phyloP scores from a whole-genome alignment of 129 eudicot genomes.

The Erigeron canadensis region DNA sequence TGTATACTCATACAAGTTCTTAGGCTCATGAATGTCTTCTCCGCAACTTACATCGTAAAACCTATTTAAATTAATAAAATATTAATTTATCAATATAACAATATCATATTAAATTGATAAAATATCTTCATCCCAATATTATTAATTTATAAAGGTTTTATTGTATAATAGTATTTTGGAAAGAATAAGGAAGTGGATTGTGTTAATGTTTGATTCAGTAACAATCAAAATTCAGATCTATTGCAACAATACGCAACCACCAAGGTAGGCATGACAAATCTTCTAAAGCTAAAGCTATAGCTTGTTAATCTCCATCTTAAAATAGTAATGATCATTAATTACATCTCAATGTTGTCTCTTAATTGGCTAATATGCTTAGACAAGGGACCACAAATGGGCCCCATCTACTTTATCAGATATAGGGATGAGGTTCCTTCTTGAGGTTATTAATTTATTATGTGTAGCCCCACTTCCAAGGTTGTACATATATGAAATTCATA shows the following conservation, averaged over 20 bases:
- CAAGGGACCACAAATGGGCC: not conserved
- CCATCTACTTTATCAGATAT: slow-evolving; percentile 6
- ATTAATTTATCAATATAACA: too few species aligned
- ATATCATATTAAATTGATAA: too few species aligned
- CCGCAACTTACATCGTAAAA: too few species aligned
- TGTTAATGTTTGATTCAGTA: too few species aligned
- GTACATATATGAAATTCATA: not conserved
- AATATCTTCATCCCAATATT: too few species aligned
- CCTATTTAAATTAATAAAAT: too few species aligned
- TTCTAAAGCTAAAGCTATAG: slow-evolving; percentile 18
- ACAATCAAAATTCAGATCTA: slow-evolving; percentile 1
- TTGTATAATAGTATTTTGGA: too few species aligned
- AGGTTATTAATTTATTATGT: slow-evolving; percentile 1
- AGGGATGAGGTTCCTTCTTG: slow-evolving; percentile 26
- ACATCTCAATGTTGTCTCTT: slow-evolving; percentile 20
- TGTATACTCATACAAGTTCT: too few species aligned
- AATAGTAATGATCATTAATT: slow-evolving; percentile 13
- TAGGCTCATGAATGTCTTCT: too few species aligned
- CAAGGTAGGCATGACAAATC: slow-evolving; percentile 2
- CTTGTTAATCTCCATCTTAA: not conserved
- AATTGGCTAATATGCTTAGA: slow-evolving; percentile 21
- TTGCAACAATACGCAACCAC: slow-evolving; percentile 4
- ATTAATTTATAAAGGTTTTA: too few species aligned
- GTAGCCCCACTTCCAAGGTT: not conserved
- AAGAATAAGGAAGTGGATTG: too few species aligned